These are phyloP conservation scores for Kwoniella dendrophila DNA, from an alignment of 768 basidiomycete genomes.

Conservation along the genomic window DNA sequence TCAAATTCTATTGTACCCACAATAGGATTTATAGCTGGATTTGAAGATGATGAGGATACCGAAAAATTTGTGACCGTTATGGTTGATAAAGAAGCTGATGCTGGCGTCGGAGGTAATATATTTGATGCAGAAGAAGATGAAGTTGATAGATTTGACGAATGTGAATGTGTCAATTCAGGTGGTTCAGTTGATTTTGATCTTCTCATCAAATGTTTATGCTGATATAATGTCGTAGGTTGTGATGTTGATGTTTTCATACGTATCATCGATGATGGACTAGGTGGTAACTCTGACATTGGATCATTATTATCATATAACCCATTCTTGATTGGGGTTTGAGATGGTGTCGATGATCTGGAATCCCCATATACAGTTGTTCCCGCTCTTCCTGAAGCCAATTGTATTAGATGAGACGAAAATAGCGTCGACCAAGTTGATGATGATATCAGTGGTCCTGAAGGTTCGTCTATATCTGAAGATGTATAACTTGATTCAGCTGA, in stretches of 20 bases:
- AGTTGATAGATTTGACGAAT: slow-evolving; percentile 13
- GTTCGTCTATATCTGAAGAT: slow-evolving; percentile 16
- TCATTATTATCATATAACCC: neutral
- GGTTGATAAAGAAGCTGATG: too few species aligned
- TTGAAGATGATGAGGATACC: slow-evolving; percentile 17
- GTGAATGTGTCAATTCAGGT: slow-evolving; percentile 6
- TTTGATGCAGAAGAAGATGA: slow-evolving; percentile 10
- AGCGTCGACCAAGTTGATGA: slow-evolving; percentile 40
- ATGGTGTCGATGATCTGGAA: slow-evolving; percentile 33
- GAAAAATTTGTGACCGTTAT: too few species aligned
- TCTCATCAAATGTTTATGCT: neutral
- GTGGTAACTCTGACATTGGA: slow-evolving; percentile 28
- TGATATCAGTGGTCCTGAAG: slow-evolving; percentile 39
- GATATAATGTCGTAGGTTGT: neutral
- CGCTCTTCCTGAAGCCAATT: neutral
- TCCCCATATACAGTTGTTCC: too few species aligned
- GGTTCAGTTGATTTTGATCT: slow-evolving; percentile 23
- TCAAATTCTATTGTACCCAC: slow-evolving; percentile 84
- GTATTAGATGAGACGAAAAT: slow-evolving; percentile 31
- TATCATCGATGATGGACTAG: slow-evolving; percentile 33
- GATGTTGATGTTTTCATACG: slow-evolving; percentile 4
- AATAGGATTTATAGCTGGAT: slow-evolving; percentile 61
- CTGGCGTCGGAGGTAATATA: slow-evolving; percentile 15
- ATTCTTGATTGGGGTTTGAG: slow-evolving; percentile 35
- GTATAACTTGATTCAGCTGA: slow-evolving; percentile 17